Percentiles rank a stretch among this genome's conserved stretches.
Conservation (phyloP, 306 rosid species). For the Corylus heterophylla region DNA sequence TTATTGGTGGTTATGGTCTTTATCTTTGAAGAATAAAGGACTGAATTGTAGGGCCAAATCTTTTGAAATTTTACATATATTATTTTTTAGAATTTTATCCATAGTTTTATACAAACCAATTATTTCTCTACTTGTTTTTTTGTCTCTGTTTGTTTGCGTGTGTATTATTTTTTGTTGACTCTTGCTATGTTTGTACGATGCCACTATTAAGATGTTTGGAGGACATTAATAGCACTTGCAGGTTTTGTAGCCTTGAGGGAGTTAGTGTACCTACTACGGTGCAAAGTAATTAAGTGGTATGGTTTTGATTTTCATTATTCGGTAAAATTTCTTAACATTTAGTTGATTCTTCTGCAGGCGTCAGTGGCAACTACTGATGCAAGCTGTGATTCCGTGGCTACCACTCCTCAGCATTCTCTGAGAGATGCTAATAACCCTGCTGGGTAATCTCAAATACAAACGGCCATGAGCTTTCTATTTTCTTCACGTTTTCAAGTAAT, state of each 20-base stretch:
- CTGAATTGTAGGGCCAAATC: background rate
- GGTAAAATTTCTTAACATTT: conserved; percentile 14
- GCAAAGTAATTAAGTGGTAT: conserved; percentile 1
- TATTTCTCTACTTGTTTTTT: background rate
- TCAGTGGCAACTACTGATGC: conserved; percentile 87
- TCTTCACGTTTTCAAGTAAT: background rate
- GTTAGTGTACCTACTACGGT: conserved; percentile 1
- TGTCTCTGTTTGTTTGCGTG: background rate
- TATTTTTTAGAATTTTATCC: background rate
- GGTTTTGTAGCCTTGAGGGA: background rate
- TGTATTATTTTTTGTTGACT: background rate
- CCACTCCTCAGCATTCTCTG: conserved; percentile 74
- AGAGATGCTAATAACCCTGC: conserved; percentile 97
- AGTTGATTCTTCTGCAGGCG: conserved; percentile 44
- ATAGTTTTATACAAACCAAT: background rate
- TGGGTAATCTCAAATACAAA: conserved; percentile 58
- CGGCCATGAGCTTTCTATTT: conserved; percentile 18
- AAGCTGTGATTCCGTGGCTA: conserved; percentile 86
- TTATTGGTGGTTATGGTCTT: background rate
- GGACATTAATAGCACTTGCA: conserved; percentile 9
- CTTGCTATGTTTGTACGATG: background rate
- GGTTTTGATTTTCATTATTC: conserved; percentile 8
- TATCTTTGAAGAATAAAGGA: background rate
- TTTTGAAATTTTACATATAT: background rate
- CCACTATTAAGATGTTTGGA: background rate